A percentile compares a stretch with the other conserved stretches of the same genome.
phyloP scores from a whole-genome alignment of 305 asterid species.

The Petunia hybrid region DNA sequence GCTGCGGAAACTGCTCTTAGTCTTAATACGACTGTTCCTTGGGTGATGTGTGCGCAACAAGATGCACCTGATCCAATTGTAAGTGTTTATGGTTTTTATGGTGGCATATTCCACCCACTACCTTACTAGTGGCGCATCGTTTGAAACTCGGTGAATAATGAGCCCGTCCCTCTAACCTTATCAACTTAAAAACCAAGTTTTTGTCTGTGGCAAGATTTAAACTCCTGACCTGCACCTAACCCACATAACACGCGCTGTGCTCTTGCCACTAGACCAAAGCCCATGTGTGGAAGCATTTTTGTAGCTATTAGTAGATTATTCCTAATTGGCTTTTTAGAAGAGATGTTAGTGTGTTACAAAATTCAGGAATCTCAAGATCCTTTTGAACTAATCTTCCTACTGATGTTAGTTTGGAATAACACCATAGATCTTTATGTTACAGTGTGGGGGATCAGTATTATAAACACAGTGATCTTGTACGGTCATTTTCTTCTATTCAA shows the following conservation, averaged over 20 bases:
- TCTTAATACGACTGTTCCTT: slow-evolving; percentile 77
- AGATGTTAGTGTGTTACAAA: background rate
- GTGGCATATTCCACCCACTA: background rate
- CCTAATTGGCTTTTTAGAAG: background rate
- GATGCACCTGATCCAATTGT: slow-evolving; percentile 89
- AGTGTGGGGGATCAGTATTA: too few species aligned
- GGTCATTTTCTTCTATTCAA: too few species aligned
- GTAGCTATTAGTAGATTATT: background rate
- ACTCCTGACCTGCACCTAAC: too few species aligned
- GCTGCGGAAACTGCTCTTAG: slow-evolving; percentile 82
- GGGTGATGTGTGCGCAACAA: slow-evolving; percentile 83
- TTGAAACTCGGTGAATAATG: too few species aligned
- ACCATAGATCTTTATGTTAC: too few species aligned
- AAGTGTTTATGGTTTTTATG: slow-evolving; percentile 34
- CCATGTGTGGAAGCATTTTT: background rate
- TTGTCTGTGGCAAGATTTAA: too few species aligned
- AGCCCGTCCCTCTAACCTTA: too few species aligned
- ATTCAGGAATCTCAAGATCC: background rate
- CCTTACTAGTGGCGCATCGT: background rate
- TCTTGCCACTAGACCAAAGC: too few species aligned
- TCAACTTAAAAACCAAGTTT: too few species aligned
- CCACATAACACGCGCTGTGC: too few species aligned
- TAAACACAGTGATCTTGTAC: too few species aligned
- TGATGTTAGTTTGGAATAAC: background rate
- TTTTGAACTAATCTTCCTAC: slow-evolving; percentile 2